Evolutionary conservation across 306 rosid genomes (phyloP).

Genomic region (Rosa rugosa): DNA sequence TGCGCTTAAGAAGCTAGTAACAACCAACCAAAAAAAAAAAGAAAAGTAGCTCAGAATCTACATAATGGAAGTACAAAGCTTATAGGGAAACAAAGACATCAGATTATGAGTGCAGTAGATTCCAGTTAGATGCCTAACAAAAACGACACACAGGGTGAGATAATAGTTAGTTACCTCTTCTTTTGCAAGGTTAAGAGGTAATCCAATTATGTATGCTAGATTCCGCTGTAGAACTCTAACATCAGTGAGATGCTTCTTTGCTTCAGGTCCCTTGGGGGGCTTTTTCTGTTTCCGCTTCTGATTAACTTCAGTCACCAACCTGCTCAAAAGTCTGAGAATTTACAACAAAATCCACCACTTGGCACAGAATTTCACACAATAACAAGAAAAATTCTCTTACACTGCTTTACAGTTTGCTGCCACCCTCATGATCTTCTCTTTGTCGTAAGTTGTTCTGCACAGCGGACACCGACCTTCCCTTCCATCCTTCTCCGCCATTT

Average conservation of each 20-base stretch:
- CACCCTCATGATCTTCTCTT: conserved; percentile 87
- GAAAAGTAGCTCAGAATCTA: not conserved
- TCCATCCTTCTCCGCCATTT: conserved; percentile 92
- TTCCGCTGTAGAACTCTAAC: conserved; percentile 94
- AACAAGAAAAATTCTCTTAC: not conserved
- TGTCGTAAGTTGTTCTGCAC: conserved; percentile 84
- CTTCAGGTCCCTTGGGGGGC: conserved; percentile 68
- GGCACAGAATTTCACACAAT: not conserved
- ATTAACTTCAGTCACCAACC: conserved; percentile 64
- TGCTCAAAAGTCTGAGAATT: conserved; percentile 16
- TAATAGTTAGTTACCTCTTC: conserved; percentile 61
- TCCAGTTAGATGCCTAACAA: not conserved
- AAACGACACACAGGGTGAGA: conserved; percentile 22
- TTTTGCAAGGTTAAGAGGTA: conserved; percentile 64
- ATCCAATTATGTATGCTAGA: conserved; percentile 89
- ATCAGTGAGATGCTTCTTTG: conserved; percentile 86
- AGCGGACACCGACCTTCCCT: conserved; percentile 93
- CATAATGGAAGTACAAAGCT: not conserved
- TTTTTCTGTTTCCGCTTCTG: conserved; percentile 66
- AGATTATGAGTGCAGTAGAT: not conserved
- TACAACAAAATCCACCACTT: not conserved
- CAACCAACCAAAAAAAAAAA: not conserved
- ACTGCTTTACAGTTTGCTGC: conserved; percentile 74
- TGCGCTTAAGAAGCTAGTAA: conserved; percentile 71
- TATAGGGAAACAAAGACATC: not conserved